Conservation (phyloP, 495 filamentous ascomycete genomes). For the Cercophora scortea region DNA sequence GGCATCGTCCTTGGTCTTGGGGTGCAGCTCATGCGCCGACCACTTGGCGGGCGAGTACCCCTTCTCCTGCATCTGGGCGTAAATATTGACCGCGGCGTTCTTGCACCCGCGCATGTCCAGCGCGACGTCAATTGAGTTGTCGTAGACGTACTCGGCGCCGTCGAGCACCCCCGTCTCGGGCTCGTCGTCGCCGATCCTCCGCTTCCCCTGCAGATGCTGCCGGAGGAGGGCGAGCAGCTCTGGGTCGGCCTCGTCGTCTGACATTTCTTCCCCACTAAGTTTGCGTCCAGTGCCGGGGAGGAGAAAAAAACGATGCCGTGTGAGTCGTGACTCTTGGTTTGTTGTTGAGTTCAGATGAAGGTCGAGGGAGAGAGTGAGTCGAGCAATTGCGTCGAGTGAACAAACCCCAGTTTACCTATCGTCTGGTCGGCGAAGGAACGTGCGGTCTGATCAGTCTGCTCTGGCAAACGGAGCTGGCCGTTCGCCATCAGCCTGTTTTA, state of each 20-base stretch:
- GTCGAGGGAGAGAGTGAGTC: too few species aligned
- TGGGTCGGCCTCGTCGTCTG: slow-evolving; percentile 81
- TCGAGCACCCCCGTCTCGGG: slow-evolving; percentile 76
- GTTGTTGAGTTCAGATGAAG: too few species aligned
- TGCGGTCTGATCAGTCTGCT: too few species aligned
- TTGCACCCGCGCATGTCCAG: slow-evolving; percentile 71
- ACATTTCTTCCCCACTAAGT: slow-evolving; percentile 41
- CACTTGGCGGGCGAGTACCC: slow-evolving; percentile 76
- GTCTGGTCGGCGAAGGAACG: too few species aligned
- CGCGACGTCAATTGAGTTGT: slow-evolving; percentile 90
- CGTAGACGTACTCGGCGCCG: slow-evolving; percentile 76
- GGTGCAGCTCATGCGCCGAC: slow-evolving; percentile 87
- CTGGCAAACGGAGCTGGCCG: too few species aligned
- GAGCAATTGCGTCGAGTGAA: too few species aligned
- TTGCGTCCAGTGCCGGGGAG: too few species aligned
- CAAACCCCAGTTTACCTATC: too few species aligned
- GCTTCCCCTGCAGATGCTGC: slow-evolving; percentile 59
- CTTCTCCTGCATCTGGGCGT: slow-evolving; percentile 72
- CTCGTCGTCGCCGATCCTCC: slow-evolving; percentile 34
- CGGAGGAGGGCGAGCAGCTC: slow-evolving; percentile 85
- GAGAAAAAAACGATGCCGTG: too few species aligned
- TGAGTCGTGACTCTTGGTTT: too few species aligned
- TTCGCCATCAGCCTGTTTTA: too few species aligned
- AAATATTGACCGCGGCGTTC: slow-evolving; percentile 70
- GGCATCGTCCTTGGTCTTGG: slow-evolving; percentile 64